A percentile compares a stretch with the other conserved stretches of the same genome.
Evolutionary conservation across 1,284 basidiomycete genomes (phyloP).

Genomic region (Austroboletus rostrupii): DNA sequence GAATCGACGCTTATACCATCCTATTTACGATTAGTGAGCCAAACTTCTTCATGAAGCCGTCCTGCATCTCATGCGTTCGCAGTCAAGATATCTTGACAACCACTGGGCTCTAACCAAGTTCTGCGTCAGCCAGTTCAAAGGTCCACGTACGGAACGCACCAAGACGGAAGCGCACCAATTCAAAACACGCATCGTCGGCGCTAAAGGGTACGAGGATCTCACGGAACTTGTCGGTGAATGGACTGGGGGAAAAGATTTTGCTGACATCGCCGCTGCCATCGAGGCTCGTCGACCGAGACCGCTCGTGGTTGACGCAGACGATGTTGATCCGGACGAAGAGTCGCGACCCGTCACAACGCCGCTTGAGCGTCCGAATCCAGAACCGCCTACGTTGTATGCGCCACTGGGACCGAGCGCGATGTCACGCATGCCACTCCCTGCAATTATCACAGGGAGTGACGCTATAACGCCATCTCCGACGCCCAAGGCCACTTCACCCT

Average conservation of each 20-base stretch:
- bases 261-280: slow-evolving; percentile 51
- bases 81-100: slow-evolving; percentile 72
- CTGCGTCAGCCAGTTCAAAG: slow-evolving; percentile 79
- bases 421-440: slow-evolving; percentile 35
- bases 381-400: slow-evolving; percentile 34
- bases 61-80: slow-evolving; percentile 5
- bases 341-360: slow-evolving; percentile 32
- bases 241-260: slow-evolving; percentile 62
- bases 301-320: slow-evolving; percentile 11
- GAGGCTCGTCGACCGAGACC: slow-evolving; percentile 38
- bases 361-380: slow-evolving; percentile 35
- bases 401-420: slow-evolving; percentile 37
- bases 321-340: slow-evolving; percentile 2
- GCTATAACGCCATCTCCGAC: slow-evolving; percentile 45
- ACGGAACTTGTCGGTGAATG: slow-evolving; percentile 53
- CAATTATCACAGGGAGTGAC: slow-evolving; percentile 39
- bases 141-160: slow-evolving; percentile 47
- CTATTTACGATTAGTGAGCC: slow-evolving; percentile 71
- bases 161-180: slow-evolving; percentile 59
- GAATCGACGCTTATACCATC: slow-evolving; percentile 70
- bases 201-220: slow-evolving; percentile 68
- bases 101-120: slow-evolving; percentile 90
- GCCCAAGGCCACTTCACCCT: slow-evolving; percentile 19
- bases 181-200: slow-evolving; percentile 51
- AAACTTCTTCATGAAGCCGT: neutral